Conservation (phyloP, 805 yeast species). For the Candida orba region DNA sequence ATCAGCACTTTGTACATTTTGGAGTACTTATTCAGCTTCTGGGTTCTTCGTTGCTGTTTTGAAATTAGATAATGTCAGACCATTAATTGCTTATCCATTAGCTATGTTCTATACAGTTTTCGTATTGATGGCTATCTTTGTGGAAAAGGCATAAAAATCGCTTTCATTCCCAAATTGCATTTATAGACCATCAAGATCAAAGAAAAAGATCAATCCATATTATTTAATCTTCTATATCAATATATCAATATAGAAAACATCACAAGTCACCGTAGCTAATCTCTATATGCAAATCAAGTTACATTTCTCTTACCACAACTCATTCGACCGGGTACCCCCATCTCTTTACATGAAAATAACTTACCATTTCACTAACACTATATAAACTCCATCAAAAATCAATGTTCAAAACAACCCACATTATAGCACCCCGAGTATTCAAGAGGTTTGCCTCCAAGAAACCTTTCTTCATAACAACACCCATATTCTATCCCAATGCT, state of each 20-base stretch:
- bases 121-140: constrained; percentile 93
- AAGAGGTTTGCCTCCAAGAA: constrained; percentile 5
- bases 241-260: too few relatives aligned
- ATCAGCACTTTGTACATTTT: constrained; percentile 60
- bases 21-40: constrained; percentile 93
- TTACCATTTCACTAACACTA: too few relatives aligned
- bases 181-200: neutral
- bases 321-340: too few relatives aligned
- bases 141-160: constrained; percentile 19
- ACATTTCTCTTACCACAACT: too few relatives aligned
- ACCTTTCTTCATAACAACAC: constrained; percentile 63
- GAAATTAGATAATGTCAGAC: constrained; percentile 77
- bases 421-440: neutral
- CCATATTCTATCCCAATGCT: constrained; percentile 95
- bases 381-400: neutral
- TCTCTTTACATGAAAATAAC: too few relatives aligned
- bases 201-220: too few relatives aligned
- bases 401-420: neutral
- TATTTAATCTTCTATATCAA: too few relatives aligned
- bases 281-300: too few relatives aligned
- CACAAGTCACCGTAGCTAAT: too few relatives aligned
- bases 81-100: constrained; percentile 88
- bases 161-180: neutral
- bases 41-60: constrained; percentile 86
- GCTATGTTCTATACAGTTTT: constrained; percentile 88